These are phyloP conservation scores for Phytophthora kernoviae DNA, from an alignment of 352 stramenopile genomes.

Conservation along the genomic window DNA sequence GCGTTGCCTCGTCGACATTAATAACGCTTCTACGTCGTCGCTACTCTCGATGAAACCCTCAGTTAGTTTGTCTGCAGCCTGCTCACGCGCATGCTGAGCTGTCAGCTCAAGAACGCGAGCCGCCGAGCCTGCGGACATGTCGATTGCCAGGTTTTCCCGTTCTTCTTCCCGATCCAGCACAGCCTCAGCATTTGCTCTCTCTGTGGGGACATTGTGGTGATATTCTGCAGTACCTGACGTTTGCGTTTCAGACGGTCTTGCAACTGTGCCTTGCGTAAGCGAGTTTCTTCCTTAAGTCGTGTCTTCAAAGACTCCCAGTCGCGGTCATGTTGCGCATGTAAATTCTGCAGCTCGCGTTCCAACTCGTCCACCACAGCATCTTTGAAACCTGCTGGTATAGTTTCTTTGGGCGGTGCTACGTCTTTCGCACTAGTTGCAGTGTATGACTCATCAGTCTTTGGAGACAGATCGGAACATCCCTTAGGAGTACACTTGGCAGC, in stretches of 20 bases:
- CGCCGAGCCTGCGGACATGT: conserved; percentile 17
- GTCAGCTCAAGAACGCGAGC: conserved; percentile 17
- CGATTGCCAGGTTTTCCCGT: conserved; percentile 15
- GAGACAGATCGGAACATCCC: background rate
- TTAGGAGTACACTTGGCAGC: conserved; percentile 17
- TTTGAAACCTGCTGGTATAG: conserved; percentile 7
- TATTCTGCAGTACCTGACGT: conserved; percentile 23
- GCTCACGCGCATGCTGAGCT: conserved; percentile 13
- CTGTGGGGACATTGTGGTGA: conserved; percentile 8
- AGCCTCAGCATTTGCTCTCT: conserved; percentile 10
- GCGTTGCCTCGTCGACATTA: conserved; percentile 19
- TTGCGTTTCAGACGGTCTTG: conserved; percentile 41
- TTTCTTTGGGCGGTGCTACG: background rate
- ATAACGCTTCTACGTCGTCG: conserved; percentile 24
- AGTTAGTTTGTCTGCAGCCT: conserved; percentile 17
- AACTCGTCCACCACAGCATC: conserved; percentile 20
- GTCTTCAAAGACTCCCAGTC: conserved; percentile 36
- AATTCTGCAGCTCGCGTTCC: conserved; percentile 24
- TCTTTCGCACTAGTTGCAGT: background rate
- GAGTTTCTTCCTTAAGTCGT: conserved; percentile 37
- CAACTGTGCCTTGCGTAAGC: conserved; percentile 36
- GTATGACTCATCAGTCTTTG: background rate
- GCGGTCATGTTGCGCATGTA: conserved; percentile 41
- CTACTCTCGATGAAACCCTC: conserved; percentile 12
- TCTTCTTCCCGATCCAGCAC: conserved; percentile 30